A percentile compares a stretch with the other conserved stretches of the same genome.
phyloP scores from a whole-genome alignment of 345 rosid species.

The Theobroma cacao region DNA sequence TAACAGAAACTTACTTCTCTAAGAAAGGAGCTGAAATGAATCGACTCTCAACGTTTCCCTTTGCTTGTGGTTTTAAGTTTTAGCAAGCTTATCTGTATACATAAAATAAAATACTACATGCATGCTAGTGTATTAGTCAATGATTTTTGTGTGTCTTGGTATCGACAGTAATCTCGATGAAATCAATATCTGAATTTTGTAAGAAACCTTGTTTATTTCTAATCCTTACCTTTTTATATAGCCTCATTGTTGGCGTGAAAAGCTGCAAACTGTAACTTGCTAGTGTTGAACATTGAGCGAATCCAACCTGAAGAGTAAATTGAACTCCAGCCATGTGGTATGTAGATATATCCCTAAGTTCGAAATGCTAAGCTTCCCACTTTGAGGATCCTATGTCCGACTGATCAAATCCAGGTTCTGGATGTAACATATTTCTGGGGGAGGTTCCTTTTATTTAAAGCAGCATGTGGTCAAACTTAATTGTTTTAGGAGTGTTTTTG shows the following conservation, averaged over 20 bases:
- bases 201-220: not conserved
- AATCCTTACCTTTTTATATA: not conserved
- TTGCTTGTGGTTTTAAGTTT: slow-evolving; percentile 24
- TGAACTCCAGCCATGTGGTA: not conserved
- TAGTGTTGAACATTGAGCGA: not conserved
- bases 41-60: not conserved
- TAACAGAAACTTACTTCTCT: slow-evolving; percentile 4
- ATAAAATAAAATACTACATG: too few relatives aligned
- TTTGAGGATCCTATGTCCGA: not conserved
- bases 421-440: too few relatives aligned
- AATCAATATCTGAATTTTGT: slow-evolving; percentile 14
- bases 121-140: not conserved
- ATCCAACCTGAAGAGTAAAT: not conserved
- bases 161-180: slow-evolving; percentile 10
- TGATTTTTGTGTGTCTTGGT: not conserved
- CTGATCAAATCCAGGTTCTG: not conserved
- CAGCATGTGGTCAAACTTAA: not conserved
- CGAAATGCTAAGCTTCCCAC: slow-evolving; percentile 8
- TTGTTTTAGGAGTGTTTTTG: not conserved
- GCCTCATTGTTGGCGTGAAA: slow-evolving; percentile 9
- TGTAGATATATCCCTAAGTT: not conserved
- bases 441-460: not conserved
- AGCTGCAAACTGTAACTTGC: not conserved
- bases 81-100: too few relatives aligned
- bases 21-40: not conserved